Percentiles rank a stretch among this genome's conserved stretches.
Evolutionary conservation across 1,284 basidiomycete genomes (phyloP).

Genomic region (Cystobasidium sp.): DNA sequence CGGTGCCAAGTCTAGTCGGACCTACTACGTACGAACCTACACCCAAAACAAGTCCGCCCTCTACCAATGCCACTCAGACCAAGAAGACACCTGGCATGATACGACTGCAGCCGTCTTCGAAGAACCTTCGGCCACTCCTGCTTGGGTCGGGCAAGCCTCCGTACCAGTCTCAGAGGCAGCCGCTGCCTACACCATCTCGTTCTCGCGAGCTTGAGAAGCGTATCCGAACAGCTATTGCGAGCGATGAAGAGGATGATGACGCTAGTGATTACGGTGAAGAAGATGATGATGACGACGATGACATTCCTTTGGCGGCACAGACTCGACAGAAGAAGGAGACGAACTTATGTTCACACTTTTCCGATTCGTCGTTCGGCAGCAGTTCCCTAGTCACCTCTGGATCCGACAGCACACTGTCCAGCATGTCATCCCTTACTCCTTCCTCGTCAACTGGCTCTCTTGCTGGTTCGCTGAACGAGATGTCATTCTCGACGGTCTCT

Average conservation of each 20-base stretch:
- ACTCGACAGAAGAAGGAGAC: background rate
- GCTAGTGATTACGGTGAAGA: slow-evolving; percentile 19
- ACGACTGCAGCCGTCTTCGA: background rate
- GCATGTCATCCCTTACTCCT: background rate
- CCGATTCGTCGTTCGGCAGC: slow-evolving; percentile 19
- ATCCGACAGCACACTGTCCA: slow-evolving; percentile 3
- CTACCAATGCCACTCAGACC: too few species aligned
- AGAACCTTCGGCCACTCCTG: slow-evolving; percentile 3
- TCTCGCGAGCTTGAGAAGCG: too few species aligned
- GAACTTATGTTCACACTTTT: slow-evolving; percentile 18
- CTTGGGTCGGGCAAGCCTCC: background rate
- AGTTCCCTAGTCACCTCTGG: background rate
- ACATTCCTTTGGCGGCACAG: background rate
- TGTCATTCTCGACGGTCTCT: background rate
- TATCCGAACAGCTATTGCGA: too few species aligned
- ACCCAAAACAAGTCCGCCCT: too few species aligned
- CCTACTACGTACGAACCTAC: too few species aligned
- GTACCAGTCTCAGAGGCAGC: too few species aligned
- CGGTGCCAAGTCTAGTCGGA: background rate
- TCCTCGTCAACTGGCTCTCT: slow-evolving; percentile 11
- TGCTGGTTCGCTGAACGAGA: background rate
- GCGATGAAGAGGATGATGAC: slow-evolving; percentile 8
- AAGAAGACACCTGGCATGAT: background rate
- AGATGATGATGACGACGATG: background rate
- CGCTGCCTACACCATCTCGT: too few species aligned